phyloP scores from a whole-genome alignment of 352 stramenopile species.

The Globisporangium polare region DNA sequence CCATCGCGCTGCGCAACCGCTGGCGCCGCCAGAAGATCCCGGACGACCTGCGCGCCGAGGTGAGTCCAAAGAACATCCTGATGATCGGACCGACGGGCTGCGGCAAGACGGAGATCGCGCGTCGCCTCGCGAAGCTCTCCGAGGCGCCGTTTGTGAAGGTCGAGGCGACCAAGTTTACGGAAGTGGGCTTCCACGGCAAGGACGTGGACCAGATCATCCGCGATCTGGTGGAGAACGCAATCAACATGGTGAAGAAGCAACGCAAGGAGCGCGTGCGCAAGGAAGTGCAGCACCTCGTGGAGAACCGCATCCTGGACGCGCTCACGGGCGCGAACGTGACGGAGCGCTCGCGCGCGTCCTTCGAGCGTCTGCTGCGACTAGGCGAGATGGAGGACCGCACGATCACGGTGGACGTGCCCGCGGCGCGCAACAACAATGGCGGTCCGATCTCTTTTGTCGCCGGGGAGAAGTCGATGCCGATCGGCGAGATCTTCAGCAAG shows the following conservation, averaged over 20 bases:
- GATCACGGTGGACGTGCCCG: constrained; percentile 76
- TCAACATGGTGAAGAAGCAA: constrained; percentile 95
- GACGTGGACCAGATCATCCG: constrained; percentile 99
- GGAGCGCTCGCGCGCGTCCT: constrained; percentile 86
- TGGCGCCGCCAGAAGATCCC: constrained; percentile 96
- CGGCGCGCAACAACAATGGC: constrained; percentile 36
- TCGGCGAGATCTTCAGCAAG: constrained; percentile 66
- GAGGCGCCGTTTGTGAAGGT: constrained; percentile 98
- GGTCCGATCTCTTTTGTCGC: constrained; percentile 71
- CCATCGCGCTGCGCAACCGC: constrained; percentile 97
- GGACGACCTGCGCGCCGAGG: constrained; percentile 86
- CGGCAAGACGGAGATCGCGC: constrained; percentile 98
- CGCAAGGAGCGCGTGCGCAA: constrained; percentile 91
- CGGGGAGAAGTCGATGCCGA: constrained; percentile 67
- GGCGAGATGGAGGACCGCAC: constrained; percentile 80
- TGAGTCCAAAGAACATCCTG: constrained; percentile 99
- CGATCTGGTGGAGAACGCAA: constrained; percentile 97
- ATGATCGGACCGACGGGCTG: constrained; percentile 99
- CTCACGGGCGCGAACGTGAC: constrained; percentile 87
- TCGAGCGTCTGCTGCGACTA: constrained; percentile 88
- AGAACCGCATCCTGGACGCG: constrained; percentile 95
- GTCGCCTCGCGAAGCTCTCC: constrained; percentile 95
- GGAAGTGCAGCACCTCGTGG: constrained; percentile 91
- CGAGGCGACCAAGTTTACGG: constrained; percentile 99
- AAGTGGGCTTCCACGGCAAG: constrained; percentile 99